Evolutionary conservation across 78 protist genomes (phyloP).

Genomic region (Polysphondylium violaceum): DNA sequence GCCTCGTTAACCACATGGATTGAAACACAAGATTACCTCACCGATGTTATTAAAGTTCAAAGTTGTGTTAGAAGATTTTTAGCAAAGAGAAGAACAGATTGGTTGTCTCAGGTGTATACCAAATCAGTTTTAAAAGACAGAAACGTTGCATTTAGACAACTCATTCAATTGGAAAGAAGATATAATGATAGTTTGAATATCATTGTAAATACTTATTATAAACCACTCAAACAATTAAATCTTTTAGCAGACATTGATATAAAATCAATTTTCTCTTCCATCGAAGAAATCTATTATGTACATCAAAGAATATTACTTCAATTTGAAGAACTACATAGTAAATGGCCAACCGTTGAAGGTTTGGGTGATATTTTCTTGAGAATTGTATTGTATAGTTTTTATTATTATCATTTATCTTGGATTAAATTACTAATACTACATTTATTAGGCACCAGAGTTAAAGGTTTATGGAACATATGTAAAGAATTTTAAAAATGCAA

Average conservation of each 20-base stretch:
- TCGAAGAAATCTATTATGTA: conserved; percentile 52
- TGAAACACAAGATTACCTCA: conserved; percentile 37
- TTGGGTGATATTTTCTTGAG: conserved; percentile 62
- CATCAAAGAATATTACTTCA: conserved; percentile 34
- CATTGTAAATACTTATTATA: conserved; percentile 14
- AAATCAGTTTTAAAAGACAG: conserved; percentile 39
- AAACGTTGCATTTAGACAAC: conserved; percentile 58
- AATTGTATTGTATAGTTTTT: too few species aligned
- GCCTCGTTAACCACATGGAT: conserved; percentile 6
- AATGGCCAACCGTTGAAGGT: conserved; percentile 66
- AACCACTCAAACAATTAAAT: conserved; percentile 17
- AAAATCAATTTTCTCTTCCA: conserved; percentile 40
- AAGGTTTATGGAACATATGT: conserved; percentile 73
- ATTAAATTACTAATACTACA: too few species aligned
- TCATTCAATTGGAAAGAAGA: conserved; percentile 53
- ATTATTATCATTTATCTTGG: background rate
- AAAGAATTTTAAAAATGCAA: conserved; percentile 75
- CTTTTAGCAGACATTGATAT: conserved; percentile 15
- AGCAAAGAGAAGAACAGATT: conserved; percentile 40
- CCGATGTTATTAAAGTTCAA: conserved; percentile 61
- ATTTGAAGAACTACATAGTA: conserved; percentile 43
- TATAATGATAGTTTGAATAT: conserved; percentile 38
- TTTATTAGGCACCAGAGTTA: conserved; percentile 32
- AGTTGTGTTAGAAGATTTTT: conserved; percentile 72
- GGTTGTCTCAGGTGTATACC: conserved; percentile 46